A percentile compares a stretch with the other conserved stretches of the same genome.
Evolutionary conservation across 768 basidiomycete genomes (phyloP).

Genomic region (Paxillus rubicundulus): DNA sequence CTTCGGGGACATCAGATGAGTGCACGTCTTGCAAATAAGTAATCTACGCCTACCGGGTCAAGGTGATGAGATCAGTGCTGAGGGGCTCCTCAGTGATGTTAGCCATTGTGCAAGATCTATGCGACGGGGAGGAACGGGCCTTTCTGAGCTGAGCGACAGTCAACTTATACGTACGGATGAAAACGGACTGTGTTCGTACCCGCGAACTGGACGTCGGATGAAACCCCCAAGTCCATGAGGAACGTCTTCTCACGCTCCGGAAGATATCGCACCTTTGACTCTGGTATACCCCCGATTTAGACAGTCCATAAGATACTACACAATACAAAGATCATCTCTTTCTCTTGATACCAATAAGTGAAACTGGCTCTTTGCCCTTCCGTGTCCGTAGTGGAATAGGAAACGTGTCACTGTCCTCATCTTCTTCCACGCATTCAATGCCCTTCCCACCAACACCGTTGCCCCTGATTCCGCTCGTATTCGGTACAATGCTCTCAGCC

Average conservation of each 20-base stretch:
- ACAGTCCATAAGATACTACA: constrained; percentile 5
- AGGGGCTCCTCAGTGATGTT: constrained; percentile 55
- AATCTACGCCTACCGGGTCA: constrained; percentile 67
- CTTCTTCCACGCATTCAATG: constrained; percentile 42
- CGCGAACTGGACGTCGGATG: not conserved
- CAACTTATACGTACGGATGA: constrained; percentile 19
- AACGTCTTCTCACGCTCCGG: constrained; percentile 27
- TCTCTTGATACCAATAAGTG: constrained; percentile 53
- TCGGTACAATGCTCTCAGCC: constrained; percentile 52
- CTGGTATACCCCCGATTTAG: no score
- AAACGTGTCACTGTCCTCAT: constrained; percentile 67
- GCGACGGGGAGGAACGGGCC: not conserved
- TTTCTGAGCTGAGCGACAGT: not conserved
- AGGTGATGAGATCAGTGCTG: constrained; percentile 85
- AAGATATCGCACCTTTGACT: constrained; percentile 7
- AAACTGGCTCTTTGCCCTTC: constrained; percentile 54
- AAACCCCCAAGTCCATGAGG: not conserved
- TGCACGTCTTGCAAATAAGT: not conserved
- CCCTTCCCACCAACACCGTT: constrained; percentile 20
- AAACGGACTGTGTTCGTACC: constrained; percentile 14
- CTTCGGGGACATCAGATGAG: constrained; percentile 36
- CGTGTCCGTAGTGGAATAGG: constrained; percentile 69
- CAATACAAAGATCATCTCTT: constrained; percentile 46
- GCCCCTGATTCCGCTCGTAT: constrained; percentile 62
- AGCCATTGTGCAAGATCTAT: constrained; percentile 25